phyloP scores from a whole-genome alignment of 768 basidiomycete genomes.

The Fibroporia radiculosa region DNA sequence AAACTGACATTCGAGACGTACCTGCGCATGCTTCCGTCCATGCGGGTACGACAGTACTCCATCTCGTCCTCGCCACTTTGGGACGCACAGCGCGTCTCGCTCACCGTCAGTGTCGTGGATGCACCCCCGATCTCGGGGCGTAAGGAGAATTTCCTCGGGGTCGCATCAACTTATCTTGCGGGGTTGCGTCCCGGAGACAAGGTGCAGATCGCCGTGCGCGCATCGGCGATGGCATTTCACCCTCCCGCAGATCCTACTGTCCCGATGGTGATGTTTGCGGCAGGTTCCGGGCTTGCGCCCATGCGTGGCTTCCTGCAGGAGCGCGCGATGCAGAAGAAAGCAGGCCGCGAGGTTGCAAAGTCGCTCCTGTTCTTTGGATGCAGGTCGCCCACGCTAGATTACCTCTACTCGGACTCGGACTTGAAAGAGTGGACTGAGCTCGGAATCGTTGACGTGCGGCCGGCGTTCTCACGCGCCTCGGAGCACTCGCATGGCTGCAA shows the following conservation, averaged over 20 bases:
- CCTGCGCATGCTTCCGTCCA: slow-evolving; percentile 35
- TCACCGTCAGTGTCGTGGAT: slow-evolving; percentile 38
- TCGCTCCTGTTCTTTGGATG: slow-evolving; percentile 43
- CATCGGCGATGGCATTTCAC: slow-evolving; percentile 33
- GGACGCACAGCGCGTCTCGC: slow-evolving; percentile 33
- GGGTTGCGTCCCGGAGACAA: slow-evolving; percentile 30
- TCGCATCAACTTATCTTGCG: slow-evolving; percentile 39
- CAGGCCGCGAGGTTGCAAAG: slow-evolving; percentile 33
- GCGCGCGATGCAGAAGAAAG: slow-evolving; percentile 35
- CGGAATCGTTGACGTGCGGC: slow-evolving; percentile 36
- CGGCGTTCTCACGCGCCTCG: slow-evolving; percentile 28
- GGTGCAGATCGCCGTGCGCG: slow-evolving; percentile 36
- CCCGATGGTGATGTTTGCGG: slow-evolving; percentile 40
- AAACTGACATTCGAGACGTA: slow-evolving; percentile 29
- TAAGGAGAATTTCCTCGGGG: slow-evolving; percentile 32
- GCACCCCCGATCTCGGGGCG: slow-evolving; percentile 28
- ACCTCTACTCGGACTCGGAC: slow-evolving; percentile 34
- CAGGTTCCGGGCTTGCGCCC: slow-evolving; percentile 41
- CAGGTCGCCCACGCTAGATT: slow-evolving; percentile 33
- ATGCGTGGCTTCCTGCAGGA: slow-evolving; percentile 47
- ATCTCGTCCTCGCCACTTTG: slow-evolving; percentile 43
- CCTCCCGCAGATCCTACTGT: slow-evolving; percentile 31
- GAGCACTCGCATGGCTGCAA: slow-evolving; percentile 20
- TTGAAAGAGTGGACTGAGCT: slow-evolving; percentile 33
- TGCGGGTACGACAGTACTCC: slow-evolving; percentile 43